A percentile compares a stretch with the other conserved stretches of the same genome.
These are phyloP conservation scores for Tulasnella sp. DNA, from an alignment of 768 basidiomycete genomes.

Conservation along the genomic window DNA sequence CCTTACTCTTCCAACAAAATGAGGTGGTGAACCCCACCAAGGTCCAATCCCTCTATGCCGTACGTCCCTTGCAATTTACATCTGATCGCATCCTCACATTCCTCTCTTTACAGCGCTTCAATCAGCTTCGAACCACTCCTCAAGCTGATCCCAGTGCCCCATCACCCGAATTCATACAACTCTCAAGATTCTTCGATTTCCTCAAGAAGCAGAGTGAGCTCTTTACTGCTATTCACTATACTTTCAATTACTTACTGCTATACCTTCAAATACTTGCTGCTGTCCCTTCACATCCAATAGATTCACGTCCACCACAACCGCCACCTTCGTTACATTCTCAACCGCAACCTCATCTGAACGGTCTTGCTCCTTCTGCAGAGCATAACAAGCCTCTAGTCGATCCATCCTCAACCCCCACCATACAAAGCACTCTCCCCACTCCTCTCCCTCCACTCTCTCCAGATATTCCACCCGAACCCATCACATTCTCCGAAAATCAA, in stretches of 20 bases:
- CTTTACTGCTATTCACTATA: neutral
- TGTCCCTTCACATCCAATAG: too few species aligned
- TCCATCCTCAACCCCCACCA: neutral
- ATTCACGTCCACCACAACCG: too few species aligned
- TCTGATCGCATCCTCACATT: neutral
- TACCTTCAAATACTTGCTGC: neutral
- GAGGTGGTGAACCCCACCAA: constrained; percentile 6
- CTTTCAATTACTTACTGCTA: neutral
- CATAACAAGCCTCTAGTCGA: constrained; percentile 1
- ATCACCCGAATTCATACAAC: constrained; percentile 9
- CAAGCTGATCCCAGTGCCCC: constrained; percentile 7
- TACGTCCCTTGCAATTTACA: neutral
- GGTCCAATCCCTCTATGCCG: constrained; percentile 1
- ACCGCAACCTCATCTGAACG: neutral
- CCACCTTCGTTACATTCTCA: neutral
- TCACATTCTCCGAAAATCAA: constrained; percentile 67
- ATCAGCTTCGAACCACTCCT: neutral
- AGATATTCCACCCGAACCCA: constrained; percentile 49
- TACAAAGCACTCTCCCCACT: neutral
- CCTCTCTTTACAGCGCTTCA: neutral
- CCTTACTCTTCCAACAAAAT: constrained; percentile 9
- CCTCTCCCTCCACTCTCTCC: constrained; percentile 19
- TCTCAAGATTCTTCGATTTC: constrained; percentile 3
- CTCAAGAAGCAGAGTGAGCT: constrained; percentile 7
- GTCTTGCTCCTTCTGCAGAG: neutral